Evolutionary conservation across 1,139 yeast species (phyloP), one percentile per base, ranked within the genome.

Genomic region (Torulaspora pretoriensis): DNA sequence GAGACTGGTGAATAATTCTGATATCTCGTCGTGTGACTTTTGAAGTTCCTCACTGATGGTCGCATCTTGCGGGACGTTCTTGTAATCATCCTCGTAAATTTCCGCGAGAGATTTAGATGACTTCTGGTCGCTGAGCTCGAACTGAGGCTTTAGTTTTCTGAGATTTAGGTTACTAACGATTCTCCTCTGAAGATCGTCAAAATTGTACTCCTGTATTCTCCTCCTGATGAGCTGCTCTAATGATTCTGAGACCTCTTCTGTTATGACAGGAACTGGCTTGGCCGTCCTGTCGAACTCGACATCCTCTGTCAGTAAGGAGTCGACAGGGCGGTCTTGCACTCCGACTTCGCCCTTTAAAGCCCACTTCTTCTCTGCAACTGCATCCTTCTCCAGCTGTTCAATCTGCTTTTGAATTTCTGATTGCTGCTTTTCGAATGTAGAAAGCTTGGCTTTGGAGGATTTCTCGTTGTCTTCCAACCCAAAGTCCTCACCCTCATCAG

Each of bases 321-420:
- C 96, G 40, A 73, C 71, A 3, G 96, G 96, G 60, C 98, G 77
- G 54, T 83, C 87, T 51, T 75, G 78, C 1, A 90, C 86, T 42
- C 78, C 76, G 2, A 88, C 89, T 68, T 92, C 98, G 66, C 98
- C 98, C 61, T 82, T 84, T 75, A 90, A 75, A 7, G 95, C 81
- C 98, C 98, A 92, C 59, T 82, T 82, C 70, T 92, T 92, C 50
- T 85, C 92, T 1, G 89, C 92, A 23, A 92, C 81, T 24, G 94
- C 82, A 61, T 90, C 97, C 29, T 81, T 79, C 67, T 92, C 98
- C 42, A 89, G 72, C 55, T 77, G 74, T 31, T 77, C 77, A 50
- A 92, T 92, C 65, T 92, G 95, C 34, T 75, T 74, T 60, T 83
- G 86, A 28, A 92, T 73, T 48, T 78, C 80, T 45, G 73, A 72